phyloP scores from a whole-genome alignment of 1,284 basidiomycete species.

The Polyporus tsugae region DNA sequence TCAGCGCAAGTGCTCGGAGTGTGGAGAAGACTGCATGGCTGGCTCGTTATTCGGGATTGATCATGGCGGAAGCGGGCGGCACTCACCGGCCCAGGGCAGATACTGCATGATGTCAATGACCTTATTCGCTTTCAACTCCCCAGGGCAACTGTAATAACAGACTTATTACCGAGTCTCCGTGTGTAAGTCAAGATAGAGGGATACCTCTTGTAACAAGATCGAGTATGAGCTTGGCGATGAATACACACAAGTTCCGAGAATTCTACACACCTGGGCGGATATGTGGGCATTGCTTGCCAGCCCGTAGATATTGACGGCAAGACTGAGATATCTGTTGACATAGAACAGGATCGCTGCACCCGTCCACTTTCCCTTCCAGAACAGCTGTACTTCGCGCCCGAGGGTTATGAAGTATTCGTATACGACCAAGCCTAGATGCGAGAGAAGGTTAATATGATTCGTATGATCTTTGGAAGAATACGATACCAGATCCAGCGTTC shows the following conservation, averaged over 20 bases:
- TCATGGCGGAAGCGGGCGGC: not conserved
- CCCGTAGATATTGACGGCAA: not conserved
- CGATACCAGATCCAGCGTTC: constrained; percentile 14
- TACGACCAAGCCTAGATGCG: not conserved
- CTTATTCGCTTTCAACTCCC: not conserved
- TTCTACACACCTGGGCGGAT: not conserved
- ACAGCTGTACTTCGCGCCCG: constrained; percentile 5
- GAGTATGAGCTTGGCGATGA: not conserved
- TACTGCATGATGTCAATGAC: not conserved
- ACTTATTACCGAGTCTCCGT: not conserved
- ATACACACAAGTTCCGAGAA: not conserved
- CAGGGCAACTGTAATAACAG: not conserved
- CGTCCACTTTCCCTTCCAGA: not conserved
- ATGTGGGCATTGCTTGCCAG: not conserved
- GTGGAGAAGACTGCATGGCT: not conserved
- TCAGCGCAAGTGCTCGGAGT: not conserved
- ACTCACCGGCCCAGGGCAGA: not conserved
- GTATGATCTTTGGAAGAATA: not conserved
- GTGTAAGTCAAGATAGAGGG: not conserved
- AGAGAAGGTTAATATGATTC: not conserved
- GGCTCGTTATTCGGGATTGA: not conserved
- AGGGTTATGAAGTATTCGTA: constrained; percentile 20
- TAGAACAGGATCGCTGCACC: not conserved
- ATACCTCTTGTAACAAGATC: not conserved
- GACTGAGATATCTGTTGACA: not conserved